Conservation (phyloP, 2,329 filamentous ascomycete species). For the Scedosporium dehoogii region DNA sequence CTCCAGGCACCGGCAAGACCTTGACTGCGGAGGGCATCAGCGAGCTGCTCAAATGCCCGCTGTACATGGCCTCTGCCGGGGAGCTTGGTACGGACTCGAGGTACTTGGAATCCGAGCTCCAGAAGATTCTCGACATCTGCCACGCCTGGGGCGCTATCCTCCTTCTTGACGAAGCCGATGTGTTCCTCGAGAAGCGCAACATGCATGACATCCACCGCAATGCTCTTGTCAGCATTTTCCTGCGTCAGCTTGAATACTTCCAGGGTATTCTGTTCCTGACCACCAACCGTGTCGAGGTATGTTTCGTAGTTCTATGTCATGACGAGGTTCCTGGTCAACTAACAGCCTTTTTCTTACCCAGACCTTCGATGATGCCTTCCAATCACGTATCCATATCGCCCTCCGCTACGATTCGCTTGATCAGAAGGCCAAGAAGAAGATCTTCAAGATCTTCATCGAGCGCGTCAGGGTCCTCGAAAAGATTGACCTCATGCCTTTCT, state of each 20-base stretch:
- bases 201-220: conserved; percentile 16
- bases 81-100: conserved; percentile 72
- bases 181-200: conserved; percentile 13
- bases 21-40: conserved; percentile 53
- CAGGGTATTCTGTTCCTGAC: conserved; percentile 32
- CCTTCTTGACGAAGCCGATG: conserved; percentile 14
- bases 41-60: conserved; percentile 68
- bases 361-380: conserved; percentile 86
- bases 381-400: conserved; percentile 77
- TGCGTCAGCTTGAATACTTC: conserved; percentile 30
- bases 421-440: conserved; percentile 60
- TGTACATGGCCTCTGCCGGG: conserved; percentile 76
- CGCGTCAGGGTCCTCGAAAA: conserved; percentile 58
- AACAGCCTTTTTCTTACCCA: conserved; percentile 16
- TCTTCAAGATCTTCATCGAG: conserved; percentile 79
- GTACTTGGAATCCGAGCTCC: conserved; percentile 64
- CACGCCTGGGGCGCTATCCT: conserved; percentile 18
- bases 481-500: conserved; percentile 49
- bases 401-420: conserved; percentile 70
- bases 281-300: conserved; percentile 29
- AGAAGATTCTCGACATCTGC: conserved; percentile 49
- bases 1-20: conserved; percentile 37
- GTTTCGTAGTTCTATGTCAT: not conserved
- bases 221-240: conserved; percentile 23
- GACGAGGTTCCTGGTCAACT: not conserved